Evolutionary conservation across 2,329 filamentous ascomycete genomes (phyloP).

Genomic region (Sporothrix sp.): DNA sequence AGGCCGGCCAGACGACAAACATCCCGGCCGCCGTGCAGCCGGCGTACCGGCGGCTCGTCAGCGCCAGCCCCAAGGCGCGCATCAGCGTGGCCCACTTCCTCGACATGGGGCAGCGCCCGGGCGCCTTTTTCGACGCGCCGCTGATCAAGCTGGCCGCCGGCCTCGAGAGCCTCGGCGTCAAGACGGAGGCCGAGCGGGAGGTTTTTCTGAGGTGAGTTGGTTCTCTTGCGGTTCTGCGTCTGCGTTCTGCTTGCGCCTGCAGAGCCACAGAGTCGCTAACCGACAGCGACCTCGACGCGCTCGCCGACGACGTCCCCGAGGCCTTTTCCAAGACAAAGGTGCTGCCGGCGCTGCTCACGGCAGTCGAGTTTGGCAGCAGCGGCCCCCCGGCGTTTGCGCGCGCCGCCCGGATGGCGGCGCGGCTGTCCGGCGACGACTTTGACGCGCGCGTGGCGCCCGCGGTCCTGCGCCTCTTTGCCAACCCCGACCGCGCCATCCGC

Average conservation of each 20-base stretch:
- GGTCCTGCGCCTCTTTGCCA: slow-evolving; percentile 76
- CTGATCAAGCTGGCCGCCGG: slow-evolving; percentile 87
- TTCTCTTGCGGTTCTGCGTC: background rate
- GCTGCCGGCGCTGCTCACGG: slow-evolving; percentile 90
- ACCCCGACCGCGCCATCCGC: slow-evolving; percentile 82
- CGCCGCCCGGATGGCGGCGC: slow-evolving; percentile 83
- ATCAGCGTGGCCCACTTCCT: slow-evolving; percentile 78
- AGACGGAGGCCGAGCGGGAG: slow-evolving; percentile 73
- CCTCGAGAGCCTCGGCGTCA: slow-evolving; percentile 85
- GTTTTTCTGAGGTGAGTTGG: slow-evolving; percentile 58
- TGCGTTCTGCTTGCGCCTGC: background rate
- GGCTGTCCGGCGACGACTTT: slow-evolving; percentile 84
- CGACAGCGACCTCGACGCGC: slow-evolving; percentile 61
- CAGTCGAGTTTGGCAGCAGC: slow-evolving; percentile 94
- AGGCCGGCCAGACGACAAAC: slow-evolving; percentile 75
- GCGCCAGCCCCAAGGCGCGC: slow-evolving; percentile 79
- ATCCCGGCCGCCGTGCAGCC: slow-evolving; percentile 83
- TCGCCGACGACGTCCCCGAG: slow-evolving; percentile 90
- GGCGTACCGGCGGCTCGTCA: slow-evolving; percentile 81
- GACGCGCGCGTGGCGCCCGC: slow-evolving; percentile 75
- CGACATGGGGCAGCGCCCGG: slow-evolving; percentile 72
- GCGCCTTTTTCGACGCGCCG: slow-evolving; percentile 86
- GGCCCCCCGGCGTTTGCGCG: slow-evolving; percentile 83
- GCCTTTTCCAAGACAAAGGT: slow-evolving; percentile 98
- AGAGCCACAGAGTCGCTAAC: too few relatives aligned